These are phyloP conservation scores for Pichia sp. DNA, from an alignment of 1,139 yeast genomes.

Conservation along the genomic window DNA sequence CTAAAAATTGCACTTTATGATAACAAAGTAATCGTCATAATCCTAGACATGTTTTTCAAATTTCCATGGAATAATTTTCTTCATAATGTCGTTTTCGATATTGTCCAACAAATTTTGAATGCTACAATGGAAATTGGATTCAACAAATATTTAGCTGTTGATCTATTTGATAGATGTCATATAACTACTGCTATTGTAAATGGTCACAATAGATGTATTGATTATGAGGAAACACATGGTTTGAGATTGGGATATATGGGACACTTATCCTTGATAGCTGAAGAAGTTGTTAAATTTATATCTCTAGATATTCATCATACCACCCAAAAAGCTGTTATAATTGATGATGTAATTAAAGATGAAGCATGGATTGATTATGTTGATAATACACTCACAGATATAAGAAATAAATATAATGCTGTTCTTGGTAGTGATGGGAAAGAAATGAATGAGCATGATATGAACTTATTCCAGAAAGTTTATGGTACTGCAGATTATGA, in stretches of 20 bases:
- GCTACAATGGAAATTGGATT: slow-evolving; percentile 93
- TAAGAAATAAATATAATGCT: slow-evolving; percentile 93
- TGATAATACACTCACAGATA: slow-evolving; percentile 73
- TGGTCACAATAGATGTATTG: slow-evolving; percentile 73
- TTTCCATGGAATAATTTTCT: slow-evolving; percentile 98
- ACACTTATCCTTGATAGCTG: slow-evolving; percentile 89
- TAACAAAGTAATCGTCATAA: slow-evolving; percentile 68
- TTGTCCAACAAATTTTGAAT: slow-evolving; percentile 90
- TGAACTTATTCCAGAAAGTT: slow-evolving; percentile 31
- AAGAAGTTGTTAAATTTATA: slow-evolving; percentile 92
- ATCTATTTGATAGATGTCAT: slow-evolving; percentile 70
- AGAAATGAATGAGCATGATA: slow-evolving; percentile 29
- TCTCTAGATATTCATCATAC: slow-evolving; percentile 49
- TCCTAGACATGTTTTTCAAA: slow-evolving; percentile 74
- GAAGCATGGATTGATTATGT: slow-evolving; percentile 82
- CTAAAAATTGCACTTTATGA: slow-evolving; percentile 82
- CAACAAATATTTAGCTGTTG: slow-evolving; percentile 82
- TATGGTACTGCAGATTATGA: slow-evolving; percentile 36
- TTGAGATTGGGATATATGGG: slow-evolving; percentile 95
- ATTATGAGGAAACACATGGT: slow-evolving; percentile 51
- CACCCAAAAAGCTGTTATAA: slow-evolving; percentile 45
- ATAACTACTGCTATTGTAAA: slow-evolving; percentile 73
- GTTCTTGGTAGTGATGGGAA: slow-evolving; percentile 78
- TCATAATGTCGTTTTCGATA: slow-evolving; percentile 95
- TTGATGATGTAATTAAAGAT: slow-evolving; percentile 48